A percentile compares a stretch with the other conserved stretches of the same genome.
phyloP scores from a whole-genome alignment of 371 early-diverging fungal species.

The Quaeritorhiza haematococci region DNA sequence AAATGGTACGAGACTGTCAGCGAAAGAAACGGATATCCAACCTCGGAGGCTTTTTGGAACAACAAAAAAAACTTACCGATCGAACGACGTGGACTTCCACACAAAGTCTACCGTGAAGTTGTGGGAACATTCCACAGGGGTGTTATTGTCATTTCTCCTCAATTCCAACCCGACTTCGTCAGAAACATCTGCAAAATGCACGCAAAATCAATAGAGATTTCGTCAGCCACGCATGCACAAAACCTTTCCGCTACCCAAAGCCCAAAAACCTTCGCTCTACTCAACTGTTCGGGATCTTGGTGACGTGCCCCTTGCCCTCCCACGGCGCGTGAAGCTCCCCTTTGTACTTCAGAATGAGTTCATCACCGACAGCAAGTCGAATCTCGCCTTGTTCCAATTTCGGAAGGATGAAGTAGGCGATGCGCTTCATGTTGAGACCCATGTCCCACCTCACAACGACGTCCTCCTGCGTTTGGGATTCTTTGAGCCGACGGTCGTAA shows the following conservation, averaged over 20 bases:
- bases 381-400: slow-evolving; percentile 90
- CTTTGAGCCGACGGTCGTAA: slow-evolving; percentile 90
- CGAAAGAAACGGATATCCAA: not conserved
- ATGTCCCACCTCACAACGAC: slow-evolving; percentile 95
- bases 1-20: not conserved
- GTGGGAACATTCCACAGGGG: slow-evolving; percentile 82
- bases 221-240: not conserved
- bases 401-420: slow-evolving; percentile 90
- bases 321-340: slow-evolving; percentile 81
- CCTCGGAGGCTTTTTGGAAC: not conserved
- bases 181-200: slow-evolving; percentile 56
- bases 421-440: slow-evolving; percentile 88
- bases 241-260: not conserved
- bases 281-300: slow-evolving; percentile 84
- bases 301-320: slow-evolving; percentile 88
- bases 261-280: not conserved
- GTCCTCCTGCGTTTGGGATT: slow-evolving; percentile 93
- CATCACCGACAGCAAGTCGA: slow-evolving; percentile 93
- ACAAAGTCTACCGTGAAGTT: slow-evolving; percentile 97
- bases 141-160: slow-evolving; percentile 34
- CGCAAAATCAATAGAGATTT: not conserved
- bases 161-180: slow-evolving; percentile 93
- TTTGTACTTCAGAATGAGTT: slow-evolving; percentile 80
- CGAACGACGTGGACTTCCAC: slow-evolving; percentile 97
- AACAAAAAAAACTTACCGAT: slow-evolving; percentile 47